Base-by-base conservation (phyloP, 2,329 filamentous ascomycete genomes). In the Pseudocercospora vitis region DNA sequence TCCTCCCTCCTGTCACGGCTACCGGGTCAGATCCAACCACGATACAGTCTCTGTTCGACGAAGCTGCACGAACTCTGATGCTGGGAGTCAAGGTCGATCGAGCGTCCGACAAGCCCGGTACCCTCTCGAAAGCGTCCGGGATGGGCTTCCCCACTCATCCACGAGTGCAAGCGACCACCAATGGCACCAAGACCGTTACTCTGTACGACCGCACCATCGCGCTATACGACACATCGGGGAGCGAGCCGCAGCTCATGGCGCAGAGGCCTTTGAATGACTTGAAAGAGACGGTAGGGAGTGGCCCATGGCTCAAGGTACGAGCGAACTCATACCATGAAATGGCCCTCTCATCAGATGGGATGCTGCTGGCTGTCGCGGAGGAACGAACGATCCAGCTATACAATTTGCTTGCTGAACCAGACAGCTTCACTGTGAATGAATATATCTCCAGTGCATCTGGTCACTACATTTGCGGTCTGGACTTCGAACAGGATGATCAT, bases 361-460 rank as follows among this genome's bases (percentile, higher is more conserved):
- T 48, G 16, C 32, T 71, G 44, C 61, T 71, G 7, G 69, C 69
- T 3, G 58, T 71, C 7, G 68, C 68, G 8, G 64, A 67, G 26
- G 68, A 70, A 52, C 59, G 68, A 16, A 68, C 64, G 2, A 63
- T 70, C 12, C 68, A 71, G 48, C 63, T 71, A 11, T 69, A 69
- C 59, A 63, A 71, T 40, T 50, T 71, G n/a, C 40, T 48, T 5
- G 62, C 60, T 7, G 60, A 62, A 9, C 49, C 63, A 2, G 63
- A 69, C 45, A 67, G 63, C 28, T 65, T 63, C 32, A 68, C 66
- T 3, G 61, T 69, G 7, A 66, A 67, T 39, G 60, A 68, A 23
- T 67, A 68, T 51, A 54, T 70, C 37, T 53, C 59, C 7, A 64
- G 62, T 26, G 68, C 68, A 7, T 61, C 66, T 8, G 69, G 68